These are phyloP conservation scores for Globisporangium solare DNA, from an alignment of 352 stramenopile genomes.

Conservation along the genomic window DNA sequence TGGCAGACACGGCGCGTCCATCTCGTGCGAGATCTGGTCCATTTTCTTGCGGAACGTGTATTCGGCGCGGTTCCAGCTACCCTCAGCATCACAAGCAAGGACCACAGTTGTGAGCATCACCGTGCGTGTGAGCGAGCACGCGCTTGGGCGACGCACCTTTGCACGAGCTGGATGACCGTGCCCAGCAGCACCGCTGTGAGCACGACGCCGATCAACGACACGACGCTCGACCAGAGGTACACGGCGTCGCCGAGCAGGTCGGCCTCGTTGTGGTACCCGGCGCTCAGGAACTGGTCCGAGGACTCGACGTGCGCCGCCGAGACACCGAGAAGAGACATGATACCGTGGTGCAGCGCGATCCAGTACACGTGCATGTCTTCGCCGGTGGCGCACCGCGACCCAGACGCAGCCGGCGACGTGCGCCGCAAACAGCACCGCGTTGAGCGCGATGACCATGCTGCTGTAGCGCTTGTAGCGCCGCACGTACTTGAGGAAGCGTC, in stretches of 20 bases:
- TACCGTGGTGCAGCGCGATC: conserved; percentile 51
- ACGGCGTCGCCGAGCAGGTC: conserved; percentile 11
- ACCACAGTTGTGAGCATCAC: no score
- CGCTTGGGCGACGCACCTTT: conserved; percentile 22
- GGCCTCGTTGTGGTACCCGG: conserved; percentile 28
- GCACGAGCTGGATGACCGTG: conserved; percentile 53
- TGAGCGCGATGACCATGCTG: conserved; percentile 45
- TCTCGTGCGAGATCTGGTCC: conserved; percentile 63
- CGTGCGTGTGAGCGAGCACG: no score
- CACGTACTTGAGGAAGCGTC: conserved; percentile 53
- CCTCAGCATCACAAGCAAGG: not conserved
- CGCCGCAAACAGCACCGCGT: conserved; percentile 41
- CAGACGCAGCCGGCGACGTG: conserved; percentile 55
- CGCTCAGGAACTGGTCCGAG: conserved; percentile 43
- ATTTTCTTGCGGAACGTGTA: conserved; percentile 70
- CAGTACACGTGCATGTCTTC: conserved; percentile 47
- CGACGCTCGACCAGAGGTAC: conserved; percentile 38
- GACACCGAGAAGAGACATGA: conserved; percentile 47
- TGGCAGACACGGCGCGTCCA: conserved; percentile 52
- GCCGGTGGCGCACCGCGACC: conserved; percentile 35
- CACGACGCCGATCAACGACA: conserved; percentile 42
- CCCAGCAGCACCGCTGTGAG: conserved; percentile 47
- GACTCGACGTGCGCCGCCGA: conserved; percentile 41
- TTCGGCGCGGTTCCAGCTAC: conserved; percentile 53
- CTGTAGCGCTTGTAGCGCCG: conserved; percentile 60